These are phyloP conservation scores for Populus ilicifolia DNA, from an alignment of 345 rosid genomes.

Conservation along the genomic window DNA sequence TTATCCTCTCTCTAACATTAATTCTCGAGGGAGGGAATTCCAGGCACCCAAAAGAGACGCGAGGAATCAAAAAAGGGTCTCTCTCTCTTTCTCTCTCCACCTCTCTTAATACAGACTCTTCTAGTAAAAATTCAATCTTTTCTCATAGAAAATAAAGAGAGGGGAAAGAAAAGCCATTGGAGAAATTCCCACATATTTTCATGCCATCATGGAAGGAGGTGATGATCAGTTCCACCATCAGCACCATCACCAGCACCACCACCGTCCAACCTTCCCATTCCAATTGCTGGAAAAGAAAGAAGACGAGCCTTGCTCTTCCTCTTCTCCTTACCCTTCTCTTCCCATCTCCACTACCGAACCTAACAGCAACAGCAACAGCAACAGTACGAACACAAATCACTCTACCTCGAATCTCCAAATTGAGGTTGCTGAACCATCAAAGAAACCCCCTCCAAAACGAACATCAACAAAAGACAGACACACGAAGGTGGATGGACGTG, in stretches of 20 bases:
- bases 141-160: not conserved
- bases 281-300: constrained; percentile 83
- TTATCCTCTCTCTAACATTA: constrained; percentile 23
- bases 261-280: constrained; percentile 67
- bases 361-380: constrained; percentile 23
- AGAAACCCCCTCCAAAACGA: constrained; percentile 73
- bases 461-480: constrained; percentile 92
- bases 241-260: constrained; percentile 31
- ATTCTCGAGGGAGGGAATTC: constrained; percentile 14
- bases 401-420: constrained; percentile 37
- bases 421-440: constrained; percentile 32
- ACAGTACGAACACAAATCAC: constrained; percentile 24
- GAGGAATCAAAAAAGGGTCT: not conserved
- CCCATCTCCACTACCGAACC: constrained; percentile 32
- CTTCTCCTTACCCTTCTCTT: constrained; percentile 50
- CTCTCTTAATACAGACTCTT: not conserved
- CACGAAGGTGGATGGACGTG: constrained; percentile 94
- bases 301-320: constrained; percentile 58
- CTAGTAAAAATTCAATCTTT: not conserved
- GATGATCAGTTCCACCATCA: constrained; percentile 50
- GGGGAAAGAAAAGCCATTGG: constrained; percentile 15
- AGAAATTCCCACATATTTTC: constrained; percentile 32
- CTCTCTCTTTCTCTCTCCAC: not conserved
- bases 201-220: constrained; percentile 61
- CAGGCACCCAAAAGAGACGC: constrained; percentile 11